A percentile compares a stretch with the other conserved stretches of the same genome.
These are phyloP conservation scores for Colletotrichum musae DNA, from an alignment of 2,329 filamentous ascomycete species.

Conservation along the genomic window DNA sequence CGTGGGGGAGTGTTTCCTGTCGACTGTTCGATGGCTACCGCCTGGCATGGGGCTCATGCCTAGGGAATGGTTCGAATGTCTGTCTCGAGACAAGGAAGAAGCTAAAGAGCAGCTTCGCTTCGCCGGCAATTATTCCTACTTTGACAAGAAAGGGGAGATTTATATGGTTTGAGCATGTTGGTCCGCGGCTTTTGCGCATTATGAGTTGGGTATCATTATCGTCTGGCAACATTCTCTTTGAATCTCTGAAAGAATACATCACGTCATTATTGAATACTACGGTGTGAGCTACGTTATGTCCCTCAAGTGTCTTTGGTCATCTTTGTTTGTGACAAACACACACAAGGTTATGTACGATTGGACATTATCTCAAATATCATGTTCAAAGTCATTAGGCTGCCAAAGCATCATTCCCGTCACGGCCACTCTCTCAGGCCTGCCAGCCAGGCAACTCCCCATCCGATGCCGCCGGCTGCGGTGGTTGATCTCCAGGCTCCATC, in stretches of 20 bases:
- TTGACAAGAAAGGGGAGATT: background rate
- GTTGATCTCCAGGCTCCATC: slow-evolving; percentile 51
- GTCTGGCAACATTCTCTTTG: too few relatives aligned
- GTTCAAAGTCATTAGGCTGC: too few relatives aligned
- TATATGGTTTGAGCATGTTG: background rate
- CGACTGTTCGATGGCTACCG: background rate
- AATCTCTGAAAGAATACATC: too few relatives aligned
- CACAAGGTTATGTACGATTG: too few relatives aligned
- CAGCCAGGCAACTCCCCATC: slow-evolving; percentile 3
- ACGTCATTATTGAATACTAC: too few relatives aligned
- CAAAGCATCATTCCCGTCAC: too few relatives aligned
- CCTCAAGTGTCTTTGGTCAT: too few relatives aligned
- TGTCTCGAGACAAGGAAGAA: background rate
- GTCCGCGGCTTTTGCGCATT: background rate
- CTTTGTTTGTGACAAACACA: too few relatives aligned
- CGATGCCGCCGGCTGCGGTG: background rate
- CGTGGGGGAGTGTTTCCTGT: background rate
- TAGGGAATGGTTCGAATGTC: background rate
- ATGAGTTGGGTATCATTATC: too few relatives aligned
- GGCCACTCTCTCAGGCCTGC: background rate
- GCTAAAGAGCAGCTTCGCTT: background rate
- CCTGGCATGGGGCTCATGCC: background rate
- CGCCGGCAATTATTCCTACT: background rate
- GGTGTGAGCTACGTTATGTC: too few relatives aligned
- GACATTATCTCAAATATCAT: too few relatives aligned